These are phyloP conservation scores for Solanum arcanum DNA, from an alignment of 257 asterid species.

Conservation along the genomic window DNA sequence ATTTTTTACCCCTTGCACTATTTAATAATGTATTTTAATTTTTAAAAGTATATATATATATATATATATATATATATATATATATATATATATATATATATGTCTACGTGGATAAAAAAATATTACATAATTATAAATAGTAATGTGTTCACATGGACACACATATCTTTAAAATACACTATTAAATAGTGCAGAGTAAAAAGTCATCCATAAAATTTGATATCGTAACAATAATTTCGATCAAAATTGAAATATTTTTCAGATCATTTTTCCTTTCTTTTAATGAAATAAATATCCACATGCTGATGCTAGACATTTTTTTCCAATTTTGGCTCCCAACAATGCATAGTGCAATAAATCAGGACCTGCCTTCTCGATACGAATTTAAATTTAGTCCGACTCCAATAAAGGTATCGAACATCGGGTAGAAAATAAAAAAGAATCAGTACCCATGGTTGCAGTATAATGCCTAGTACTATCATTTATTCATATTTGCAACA, in stretches of 20 bases:
- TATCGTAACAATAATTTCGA: too few species aligned
- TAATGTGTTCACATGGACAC: too few species aligned
- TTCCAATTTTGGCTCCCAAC: not conserved
- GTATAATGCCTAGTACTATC: not conserved
- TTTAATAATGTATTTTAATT: too few species aligned
- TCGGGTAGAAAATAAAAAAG: not conserved
- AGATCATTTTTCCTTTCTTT: not conserved
- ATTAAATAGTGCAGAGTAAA: too few species aligned
- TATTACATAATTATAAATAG: too few species aligned
- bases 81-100: too few species aligned
- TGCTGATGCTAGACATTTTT: not conserved
- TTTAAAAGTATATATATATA: too few species aligned
- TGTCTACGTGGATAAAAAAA: too few species aligned
- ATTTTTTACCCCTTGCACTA: fast-evolving
- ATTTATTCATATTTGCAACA: not conserved
- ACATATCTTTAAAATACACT: too few species aligned
- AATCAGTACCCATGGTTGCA: not conserved
- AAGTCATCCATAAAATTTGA: too few species aligned
- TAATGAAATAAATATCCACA: not conserved
- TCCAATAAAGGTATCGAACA: not conserved
- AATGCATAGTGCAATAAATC: not conserved
- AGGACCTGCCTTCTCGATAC: not conserved
- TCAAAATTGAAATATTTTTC: too few species aligned
- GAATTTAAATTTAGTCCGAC: not conserved
- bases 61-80: too few species aligned